phyloP scores from a whole-genome alignment of 768 basidiomycete genomes.

The Agaricus subrufescens region DNA sequence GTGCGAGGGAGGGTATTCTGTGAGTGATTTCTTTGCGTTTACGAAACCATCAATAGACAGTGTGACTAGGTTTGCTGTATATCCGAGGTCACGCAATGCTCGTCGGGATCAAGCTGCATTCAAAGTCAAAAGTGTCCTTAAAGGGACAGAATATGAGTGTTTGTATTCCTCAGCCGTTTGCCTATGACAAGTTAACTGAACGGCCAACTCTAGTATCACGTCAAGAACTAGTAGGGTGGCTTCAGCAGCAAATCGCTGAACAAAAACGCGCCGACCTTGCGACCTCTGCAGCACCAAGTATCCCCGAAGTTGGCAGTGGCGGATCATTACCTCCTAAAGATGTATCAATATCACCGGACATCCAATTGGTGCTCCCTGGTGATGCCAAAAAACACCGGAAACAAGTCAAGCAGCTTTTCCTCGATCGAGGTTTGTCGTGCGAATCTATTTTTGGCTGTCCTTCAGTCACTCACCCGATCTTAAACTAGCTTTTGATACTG shows the following conservation, averaged over 20 bases:
- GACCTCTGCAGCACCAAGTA: conserved; percentile 48
- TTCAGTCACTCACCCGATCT: neutral
- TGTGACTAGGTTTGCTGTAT: conserved; percentile 34
- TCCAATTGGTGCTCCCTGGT: conserved; percentile 62
- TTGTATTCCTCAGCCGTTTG: neutral
- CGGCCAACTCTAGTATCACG: conserved; percentile 32
- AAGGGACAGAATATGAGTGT: conserved; percentile 71
- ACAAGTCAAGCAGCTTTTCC: conserved; percentile 61
- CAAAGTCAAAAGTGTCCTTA: conserved; percentile 80
- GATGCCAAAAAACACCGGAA: conserved; percentile 75
- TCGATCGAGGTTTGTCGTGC: conserved; percentile 53
- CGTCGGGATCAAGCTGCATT: conserved; percentile 64
- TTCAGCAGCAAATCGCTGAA: conserved; percentile 74
- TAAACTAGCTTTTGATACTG: conserved; percentile 56
- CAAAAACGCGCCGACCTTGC: conserved; percentile 71
- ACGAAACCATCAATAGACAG: neutral
- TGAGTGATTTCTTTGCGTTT: conserved; percentile 27
- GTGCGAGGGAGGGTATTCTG: conserved; percentile 82
- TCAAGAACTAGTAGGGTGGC: conserved; percentile 69
- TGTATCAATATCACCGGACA: conserved; percentile 31
- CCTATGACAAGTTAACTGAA: neutral
- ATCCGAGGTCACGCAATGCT: conserved; percentile 46
- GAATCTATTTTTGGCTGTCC: neutral
- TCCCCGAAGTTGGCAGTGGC: conserved; percentile 30
- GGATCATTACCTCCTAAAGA: conserved; percentile 36